Conservation (phyloP, 2,329 filamentous ascomycete species). For the Phialophora tarda region DNA sequence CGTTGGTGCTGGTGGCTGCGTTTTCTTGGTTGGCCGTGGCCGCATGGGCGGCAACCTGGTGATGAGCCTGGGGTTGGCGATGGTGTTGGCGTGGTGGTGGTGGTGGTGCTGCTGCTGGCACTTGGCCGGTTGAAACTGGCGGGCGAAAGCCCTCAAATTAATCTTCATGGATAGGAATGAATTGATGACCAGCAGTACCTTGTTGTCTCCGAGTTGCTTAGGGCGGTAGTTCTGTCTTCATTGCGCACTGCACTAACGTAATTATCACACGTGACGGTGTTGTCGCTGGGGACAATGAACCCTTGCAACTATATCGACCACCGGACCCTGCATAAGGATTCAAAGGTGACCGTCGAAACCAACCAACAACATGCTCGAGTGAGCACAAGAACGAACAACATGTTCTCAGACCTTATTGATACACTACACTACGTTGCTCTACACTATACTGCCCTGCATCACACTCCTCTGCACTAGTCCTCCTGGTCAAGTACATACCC, state of each 20-base stretch:
- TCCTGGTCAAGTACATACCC: conserved; percentile 69
- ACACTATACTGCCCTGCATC: too few relatives aligned
- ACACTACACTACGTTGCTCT: too few relatives aligned
- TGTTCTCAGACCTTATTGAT: too few relatives aligned
- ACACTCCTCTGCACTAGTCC: background rate
- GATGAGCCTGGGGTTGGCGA: conserved; percentile 1
- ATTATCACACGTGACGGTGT: background rate
- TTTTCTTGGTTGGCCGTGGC: conserved; percentile 24
- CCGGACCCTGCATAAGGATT: too few relatives aligned
- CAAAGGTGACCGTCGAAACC: too few relatives aligned
- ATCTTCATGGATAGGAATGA: conserved; percentile 6
- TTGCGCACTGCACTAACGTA: background rate
- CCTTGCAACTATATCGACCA: too few relatives aligned
- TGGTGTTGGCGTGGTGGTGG: conserved; percentile 1
- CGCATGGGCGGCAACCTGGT: conserved; percentile 24
- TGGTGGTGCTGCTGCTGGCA: conserved; percentile 5
- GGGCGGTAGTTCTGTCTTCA: background rate
- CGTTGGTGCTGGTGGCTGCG: conserved; percentile 19
- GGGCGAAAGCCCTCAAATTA: conserved; percentile 19
- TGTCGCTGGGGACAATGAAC: too few relatives aligned
- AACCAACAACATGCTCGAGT: too few relatives aligned
- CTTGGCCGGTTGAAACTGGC: conserved; percentile 1
- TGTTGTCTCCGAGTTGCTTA: background rate
- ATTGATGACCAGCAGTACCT: background rate
- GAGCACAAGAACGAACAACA: too few relatives aligned